Evolutionary conservation across 768 basidiomycete species (phyloP).

Genomic region (Glaciozyma martinii): DNA sequence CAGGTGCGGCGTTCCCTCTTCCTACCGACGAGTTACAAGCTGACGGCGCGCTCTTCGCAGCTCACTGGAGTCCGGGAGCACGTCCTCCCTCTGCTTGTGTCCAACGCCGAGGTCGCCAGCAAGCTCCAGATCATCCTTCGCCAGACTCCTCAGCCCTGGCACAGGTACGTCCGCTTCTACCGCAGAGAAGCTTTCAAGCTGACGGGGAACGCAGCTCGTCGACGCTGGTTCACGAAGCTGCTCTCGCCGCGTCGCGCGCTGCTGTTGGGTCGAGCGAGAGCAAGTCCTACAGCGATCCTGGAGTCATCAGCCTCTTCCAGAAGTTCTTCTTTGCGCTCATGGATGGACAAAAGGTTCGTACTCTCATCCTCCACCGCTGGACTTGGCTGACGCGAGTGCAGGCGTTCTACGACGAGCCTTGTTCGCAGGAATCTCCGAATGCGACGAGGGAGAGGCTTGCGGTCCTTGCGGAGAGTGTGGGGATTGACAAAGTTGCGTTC

Average conservation of each 20-base stretch:
- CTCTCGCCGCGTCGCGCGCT: conserved; percentile 15
- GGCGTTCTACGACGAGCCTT: conserved; percentile 26
- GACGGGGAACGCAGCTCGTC: not conserved
- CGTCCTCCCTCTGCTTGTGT: conserved; percentile 19
- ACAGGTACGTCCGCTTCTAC: not conserved
- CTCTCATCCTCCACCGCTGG: not conserved
- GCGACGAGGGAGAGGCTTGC: conserved; percentile 24
- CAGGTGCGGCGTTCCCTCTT: not conserved
- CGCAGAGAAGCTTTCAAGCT: no score
- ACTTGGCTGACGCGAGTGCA: not conserved
- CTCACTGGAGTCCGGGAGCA: conserved; percentile 7
- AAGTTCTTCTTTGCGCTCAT: conserved; percentile 22
- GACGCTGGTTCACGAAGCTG: conserved; percentile 29
- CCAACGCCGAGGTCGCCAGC: not conserved
- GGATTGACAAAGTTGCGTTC: not conserved
- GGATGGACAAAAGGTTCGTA: conserved; percentile 20
- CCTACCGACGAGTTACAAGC: no score
- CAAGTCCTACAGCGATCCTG: conserved; percentile 2
- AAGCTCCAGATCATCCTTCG: conserved; percentile 18
- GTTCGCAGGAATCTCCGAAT: conserved; percentile 18
- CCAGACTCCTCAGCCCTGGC: conserved; percentile 29
- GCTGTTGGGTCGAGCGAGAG: not conserved
- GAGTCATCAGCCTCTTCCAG: conserved; percentile 1
- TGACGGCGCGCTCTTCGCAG: not conserved
- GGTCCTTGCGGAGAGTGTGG: conserved; percentile 7